Base-by-base conservation (phyloP, 208 protist species). In the Acanthamoeba castellanii region DNA sequence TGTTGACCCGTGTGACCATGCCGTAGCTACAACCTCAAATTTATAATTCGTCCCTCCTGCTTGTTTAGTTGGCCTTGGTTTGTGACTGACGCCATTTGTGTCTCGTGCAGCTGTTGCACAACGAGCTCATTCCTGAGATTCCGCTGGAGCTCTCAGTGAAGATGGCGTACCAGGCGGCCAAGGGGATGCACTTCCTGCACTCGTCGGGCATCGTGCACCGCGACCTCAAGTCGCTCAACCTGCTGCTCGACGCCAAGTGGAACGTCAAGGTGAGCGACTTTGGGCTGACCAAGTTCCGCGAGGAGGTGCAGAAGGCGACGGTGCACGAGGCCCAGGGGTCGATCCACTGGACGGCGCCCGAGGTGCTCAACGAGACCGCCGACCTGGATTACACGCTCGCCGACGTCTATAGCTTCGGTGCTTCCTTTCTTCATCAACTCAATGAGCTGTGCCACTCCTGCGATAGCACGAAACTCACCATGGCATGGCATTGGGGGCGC, bases 141-240 rank as follows among this genome's bases (percentile, higher is more conserved):
- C 82, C 82, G 0, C 32, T 90, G n/a, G 59, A 70, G 50, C 37
- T 90, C 1, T 66, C 9, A 32, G 50, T 66, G 47, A 90, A 90
- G 59, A 90, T 90, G 82, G 82, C 34, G 20, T 90, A 32, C 37
- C 82, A 90, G 30, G 82, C 82, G 20, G 82, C 82, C 20, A 90
- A 90, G 37, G 82, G 82, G n/a, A 90, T 90, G 82, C 82, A 90
- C 82, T 90, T 90, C 50, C 82, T 90, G 18, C 82, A 90, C 37
- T 90, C 82, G 30, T 90, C 82, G 25, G 82, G 82, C n/a, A 90
- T 90, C 50, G 82, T 90, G 50, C 82, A 90, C 42, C 82, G 82
- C 13, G 82, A 90, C 27, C 82, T 90, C 55, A 90, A 90, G 52
- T 90, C 82, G 47, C 82, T 90, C 30, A 90, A 90, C 37, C 30